A percentile compares a stretch with the other conserved stretches of the same genome.
phyloP scores from a whole-genome alignment of 331 rosid genomes.

The Phaseolus coccineus region DNA sequence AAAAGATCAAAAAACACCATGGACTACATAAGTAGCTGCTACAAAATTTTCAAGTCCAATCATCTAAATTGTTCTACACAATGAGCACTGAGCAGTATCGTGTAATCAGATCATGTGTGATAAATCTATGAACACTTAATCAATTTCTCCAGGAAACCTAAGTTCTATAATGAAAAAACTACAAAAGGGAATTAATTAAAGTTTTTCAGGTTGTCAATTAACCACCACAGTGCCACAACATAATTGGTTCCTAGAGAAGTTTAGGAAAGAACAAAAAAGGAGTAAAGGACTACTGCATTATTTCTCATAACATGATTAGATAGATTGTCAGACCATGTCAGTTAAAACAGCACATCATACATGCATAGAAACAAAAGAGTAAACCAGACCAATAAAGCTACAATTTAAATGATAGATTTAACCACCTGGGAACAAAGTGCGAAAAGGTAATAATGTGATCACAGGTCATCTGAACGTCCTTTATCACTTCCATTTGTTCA shows the following conservation, averaged over 20 bases:
- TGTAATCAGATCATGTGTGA: background rate
- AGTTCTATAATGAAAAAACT: background rate
- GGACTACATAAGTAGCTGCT: background rate
- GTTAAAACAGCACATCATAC: slow-evolving; percentile 16
- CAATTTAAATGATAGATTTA: slow-evolving; percentile 1
- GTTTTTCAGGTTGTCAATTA: background rate
- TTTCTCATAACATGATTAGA: background rate
- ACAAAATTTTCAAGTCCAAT: background rate
- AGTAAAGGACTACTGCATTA: background rate
- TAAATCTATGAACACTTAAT: slow-evolving; percentile 2
- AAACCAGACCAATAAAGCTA: background rate
- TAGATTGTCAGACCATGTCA: background rate
- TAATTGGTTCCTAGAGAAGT: background rate
- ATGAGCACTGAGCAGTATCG: background rate
- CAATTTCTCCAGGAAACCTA: no score
- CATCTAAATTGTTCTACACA: background rate
- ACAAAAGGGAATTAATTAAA: background rate
- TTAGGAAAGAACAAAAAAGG: background rate
- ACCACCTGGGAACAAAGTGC: slow-evolving; percentile 87
- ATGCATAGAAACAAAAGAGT: slow-evolving; percentile 9
- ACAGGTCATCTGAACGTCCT: slow-evolving; percentile 64
- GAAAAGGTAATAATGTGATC: slow-evolving; percentile 74
- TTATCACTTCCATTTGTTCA: slow-evolving; percentile 48
- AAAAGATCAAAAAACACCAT: background rate
- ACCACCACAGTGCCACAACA: background rate